Evolutionary conservation across 1,139 yeast species (phyloP).

Genomic region (Zygosaccharomyces sapae): DNA sequence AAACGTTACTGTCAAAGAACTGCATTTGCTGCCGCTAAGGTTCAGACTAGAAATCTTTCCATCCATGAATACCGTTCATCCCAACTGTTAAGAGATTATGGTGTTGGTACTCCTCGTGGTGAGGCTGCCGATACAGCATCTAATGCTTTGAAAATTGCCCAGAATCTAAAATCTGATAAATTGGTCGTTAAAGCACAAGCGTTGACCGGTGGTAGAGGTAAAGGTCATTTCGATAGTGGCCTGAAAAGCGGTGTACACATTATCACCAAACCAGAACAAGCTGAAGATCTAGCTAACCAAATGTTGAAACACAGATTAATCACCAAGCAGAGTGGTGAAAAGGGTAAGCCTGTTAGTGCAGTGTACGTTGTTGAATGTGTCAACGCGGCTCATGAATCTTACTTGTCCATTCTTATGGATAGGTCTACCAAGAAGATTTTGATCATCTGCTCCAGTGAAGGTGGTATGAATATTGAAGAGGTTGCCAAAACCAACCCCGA

Average conservation of each 20-base stretch:
- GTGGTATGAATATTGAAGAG: constrained; percentile 99
- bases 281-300: constrained; percentile 76
- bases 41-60: constrained; percentile 60
- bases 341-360: constrained; percentile 95
- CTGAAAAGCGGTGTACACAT: constrained; percentile 95
- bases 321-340: constrained; percentile 97
- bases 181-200: constrained; percentile 98
- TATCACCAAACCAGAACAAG: constrained; percentile 81
- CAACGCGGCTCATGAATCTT: constrained; percentile 90
- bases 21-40: constrained; percentile 6
- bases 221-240: constrained; percentile 95
- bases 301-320: constrained; percentile 90
- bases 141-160: constrained; percentile 81
- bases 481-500: constrained; percentile 90
- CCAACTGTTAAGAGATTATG: constrained; percentile 71
- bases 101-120: constrained; percentile 89
- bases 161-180: constrained; percentile 62
- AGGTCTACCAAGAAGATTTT: constrained; percentile 85
- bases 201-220: constrained; percentile 99
- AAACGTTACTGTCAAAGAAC: constrained; percentile 11
- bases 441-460: constrained; percentile 94
- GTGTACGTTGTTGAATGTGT: constrained; percentile 95
- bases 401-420: constrained; percentile 91
- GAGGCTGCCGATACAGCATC: constrained; percentile 85
- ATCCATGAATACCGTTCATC: constrained; percentile 97